Evolutionary conservation across 1,284 basidiomycete species (phyloP), one percentile per base, ranked within the genome.

Genomic region (Apiotrichum siamense): DNA sequence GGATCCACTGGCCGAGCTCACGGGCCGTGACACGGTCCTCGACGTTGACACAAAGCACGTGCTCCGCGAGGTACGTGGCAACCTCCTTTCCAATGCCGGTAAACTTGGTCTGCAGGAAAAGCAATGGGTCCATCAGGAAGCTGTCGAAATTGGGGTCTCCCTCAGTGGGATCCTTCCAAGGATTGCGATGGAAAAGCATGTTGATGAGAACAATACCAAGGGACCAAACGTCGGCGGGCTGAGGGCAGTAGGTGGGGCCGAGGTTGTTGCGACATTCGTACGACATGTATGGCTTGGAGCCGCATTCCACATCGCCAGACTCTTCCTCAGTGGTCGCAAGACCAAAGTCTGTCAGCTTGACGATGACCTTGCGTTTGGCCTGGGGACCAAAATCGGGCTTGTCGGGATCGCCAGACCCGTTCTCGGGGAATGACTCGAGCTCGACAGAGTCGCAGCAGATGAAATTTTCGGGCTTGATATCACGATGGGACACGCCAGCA

Each of bases 201-300:
- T 98, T 98, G 79, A 98, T 89, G 62, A 98, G 82, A 54, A 98
- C 94, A 68, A 98, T 94, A 53, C 94, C 96, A 59, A 98, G 81
- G 25, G 93, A 97, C 94, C 94, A 98, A 49, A 97, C 89, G 75
- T 98, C 94, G 55, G 96, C 94, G 57, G 90, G 88, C 62, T 86
- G 86, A 50, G 94, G 92, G 61, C 85, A 82, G 78, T 98, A 98
- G 43, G 85, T 87, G 54, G 90, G 88, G 26, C 88, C 86, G 60
- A 94, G 79, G 75, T 97, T 97, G 80, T 98, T 97, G 72, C 92
- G 86, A 76, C 94, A 97, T 79, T 98, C 93, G 72, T 86, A 97
- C 64, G 91, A 93, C 94, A 98, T 97, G 76, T 98, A 98, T 0
- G 94, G 94, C 57, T 93, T 92, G 73, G 89, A 94, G 51, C 94